Base-by-base conservation (phyloP, 179 eudicot species). In the Vitellaria paradoxa region DNA sequence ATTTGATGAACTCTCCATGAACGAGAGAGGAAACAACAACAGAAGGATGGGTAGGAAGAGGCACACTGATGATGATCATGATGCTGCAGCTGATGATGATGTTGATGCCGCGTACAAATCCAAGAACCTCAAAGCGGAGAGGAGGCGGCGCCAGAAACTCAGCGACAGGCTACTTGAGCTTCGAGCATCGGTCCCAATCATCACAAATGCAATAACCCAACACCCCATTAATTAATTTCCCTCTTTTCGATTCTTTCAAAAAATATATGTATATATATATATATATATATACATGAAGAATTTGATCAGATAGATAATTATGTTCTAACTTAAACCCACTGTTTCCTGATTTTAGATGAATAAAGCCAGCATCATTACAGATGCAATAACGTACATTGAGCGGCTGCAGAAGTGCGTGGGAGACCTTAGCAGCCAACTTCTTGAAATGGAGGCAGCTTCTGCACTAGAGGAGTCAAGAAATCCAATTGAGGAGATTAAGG, bases 61-160 rank as follows among this genome's bases (percentile, higher is more conserved):
- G 53, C 74, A 63, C 73, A 21, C 3, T 20, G 79, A 40, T 4
- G 80, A 47, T 23, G 73, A 46, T 5, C n/a, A 8, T 15, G 83
- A 56, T 9, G 77, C 30, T 15, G 76, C 66, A 23, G 74, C 20
- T 3, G 68, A 77, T 0, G 76, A 52, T 13, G 62, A 57, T 12
- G 62, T 0, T 0, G 20, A 57, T 8, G 78, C 42, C 13, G 65
- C 5, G 12, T 88, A 53, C 84, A 93, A 87, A 60, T 93, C 98
- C 75, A 91, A 91, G 87, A 93, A 95, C 81, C 91, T 95, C 56
- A 14, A 65, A 0, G 93, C 97, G 0, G 98, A 95, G 81, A 90
- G 99, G 73, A 80, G 70, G 53, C 84, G 97, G 0, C 89, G 99
- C 37, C 84, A 88, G 24, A 91, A 87, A 75, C 91, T 91, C 81